These are phyloP conservation scores for Pseudoscleropodium purum DNA, from an alignment of 225 moss, liverwort and hornwort genomes.

Conservation along the genomic window DNA sequence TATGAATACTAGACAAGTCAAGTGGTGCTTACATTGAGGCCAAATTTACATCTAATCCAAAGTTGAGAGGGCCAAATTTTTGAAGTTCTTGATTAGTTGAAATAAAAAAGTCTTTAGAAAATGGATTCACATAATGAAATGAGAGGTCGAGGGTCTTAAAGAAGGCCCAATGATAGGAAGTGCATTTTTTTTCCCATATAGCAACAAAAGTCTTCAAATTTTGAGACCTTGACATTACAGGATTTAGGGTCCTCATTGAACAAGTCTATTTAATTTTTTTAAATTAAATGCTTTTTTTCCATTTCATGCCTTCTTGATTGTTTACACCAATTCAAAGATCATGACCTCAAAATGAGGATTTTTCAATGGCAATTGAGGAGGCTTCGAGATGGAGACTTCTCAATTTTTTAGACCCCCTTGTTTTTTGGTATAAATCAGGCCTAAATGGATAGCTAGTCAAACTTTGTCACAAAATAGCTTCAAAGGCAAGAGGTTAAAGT, in stretches of 20 bases:
- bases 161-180: fast-evolving
- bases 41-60: background rate
- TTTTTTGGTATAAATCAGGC: background rate
- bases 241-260: fast-evolving
- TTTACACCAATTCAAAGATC: background rate
- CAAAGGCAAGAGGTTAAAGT: too few species aligned
- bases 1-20: background rate
- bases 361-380: background rate
- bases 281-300: too few species aligned
- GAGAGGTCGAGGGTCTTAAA: background rate
- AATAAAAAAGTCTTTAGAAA: background rate
- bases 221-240: background rate
- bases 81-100: background rate
- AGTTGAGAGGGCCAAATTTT: background rate
- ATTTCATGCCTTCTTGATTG: fast-evolving
- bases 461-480: background rate
- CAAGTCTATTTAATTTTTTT: background rate
- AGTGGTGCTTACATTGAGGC: background rate
- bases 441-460: background rate
- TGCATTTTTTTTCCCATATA: fast-evolving
- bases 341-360: background rate
- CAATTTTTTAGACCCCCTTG: background rate
- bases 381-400: fast-evolving
- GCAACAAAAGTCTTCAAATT: background rate
- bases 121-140: background rate